Base-by-base conservation (phyloP, 2,329 filamentous ascomycete species). In the Phyllosticta capitalensis region DNA sequence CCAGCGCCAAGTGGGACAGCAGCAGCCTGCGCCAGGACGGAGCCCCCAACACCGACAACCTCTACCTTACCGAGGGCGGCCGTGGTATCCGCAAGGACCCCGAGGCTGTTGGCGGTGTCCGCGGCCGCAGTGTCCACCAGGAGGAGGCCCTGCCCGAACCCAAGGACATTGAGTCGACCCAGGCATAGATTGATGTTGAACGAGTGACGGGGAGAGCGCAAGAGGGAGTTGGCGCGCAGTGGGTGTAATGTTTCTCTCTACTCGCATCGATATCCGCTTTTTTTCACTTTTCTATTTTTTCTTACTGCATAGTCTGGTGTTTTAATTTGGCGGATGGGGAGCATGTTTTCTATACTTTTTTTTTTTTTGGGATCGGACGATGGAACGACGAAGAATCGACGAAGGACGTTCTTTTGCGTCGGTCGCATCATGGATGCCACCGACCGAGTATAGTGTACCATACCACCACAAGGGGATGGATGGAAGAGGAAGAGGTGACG, bases 51-150 rank as follows among this genome's bases (percentile, higher is more conserved):
- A 70, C 66, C 2, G 58, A 60, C 28, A 10, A 45, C 5, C 58
- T 60, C 9, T 71, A 69, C 58, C 59, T 73, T 48, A 69, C 68
- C 33, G 66, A 68, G 19, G 71, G 70, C 48, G 71, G 65, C 48
- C 64, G 71, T 54, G 67, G 68, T 0, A 70, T 72, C 48, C 68
- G 67, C 30, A 72, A 72, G 65, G 67, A 65, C 55, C 62, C 67
- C 6, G 70, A 72, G 59, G 69, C 70, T 6, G 62, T 67, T 5
- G 59, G 59, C 19, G 54, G 54, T 21, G 52, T 61, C 12, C 59
- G 59, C 17, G 55, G 59, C 54, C 33, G 48, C 49, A 61, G 59
- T 51, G 48, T 61, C 17, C 59, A 61, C 54, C 50, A 57, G 33
- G 59, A 61, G 59, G 33, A 38, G 50, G 54, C 30, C 38, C 50